Evolutionary conservation across 495 filamentous ascomycete genomes (phyloP), one percentile per base, ranked within the genome.

Genomic region (Talaromyces thailandensis): DNA sequence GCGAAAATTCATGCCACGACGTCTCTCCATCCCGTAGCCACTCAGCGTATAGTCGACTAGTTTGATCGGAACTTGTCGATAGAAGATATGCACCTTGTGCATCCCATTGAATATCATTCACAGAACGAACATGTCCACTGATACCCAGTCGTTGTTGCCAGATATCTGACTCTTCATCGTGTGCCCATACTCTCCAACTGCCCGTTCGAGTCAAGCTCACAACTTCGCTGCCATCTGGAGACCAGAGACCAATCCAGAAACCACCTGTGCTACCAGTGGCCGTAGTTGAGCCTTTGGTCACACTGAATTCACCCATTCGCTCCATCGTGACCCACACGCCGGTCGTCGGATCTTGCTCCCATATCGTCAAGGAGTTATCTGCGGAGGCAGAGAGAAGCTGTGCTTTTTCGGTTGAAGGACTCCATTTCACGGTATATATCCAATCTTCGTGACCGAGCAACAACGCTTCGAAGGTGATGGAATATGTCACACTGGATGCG

Each of bases 401-500:
- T 18, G 87, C 79, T 60, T 76, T 79, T 8, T 76, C 75, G 5
- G 75, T 69, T 25, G 78, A 71, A 9, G 82, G 81, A 31, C 81
- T 80, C 94, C 94, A 99, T 40, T 78, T 77, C 0, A 89, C 83
- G 58, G 89, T 92, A 69, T 95, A 97, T 25, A 99, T 90, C 94
- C 94, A 99, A 68, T 99, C 94, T 66, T 99, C 94, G 68, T 98
- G 95, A 21, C 95, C 94, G 25, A 98, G 85, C 8, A 99, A 82
- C 12, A 99, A 79, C 6, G 95, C 95, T 74, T 98, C 95, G 64
- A 98, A 98, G 0, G 92, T 96, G 53, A 96, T 78, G 29, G 87
- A 91, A 73, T 88, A 96, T 37, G 77, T 84, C 2, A 73, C 76
- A 0, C 77, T 77, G 21, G 72, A 72, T 29, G 86, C 79, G 64